Evolutionary conservation across 2,329 filamentous ascomycete species (phyloP).

Genomic region (Colletotrichum truncatum): DNA sequence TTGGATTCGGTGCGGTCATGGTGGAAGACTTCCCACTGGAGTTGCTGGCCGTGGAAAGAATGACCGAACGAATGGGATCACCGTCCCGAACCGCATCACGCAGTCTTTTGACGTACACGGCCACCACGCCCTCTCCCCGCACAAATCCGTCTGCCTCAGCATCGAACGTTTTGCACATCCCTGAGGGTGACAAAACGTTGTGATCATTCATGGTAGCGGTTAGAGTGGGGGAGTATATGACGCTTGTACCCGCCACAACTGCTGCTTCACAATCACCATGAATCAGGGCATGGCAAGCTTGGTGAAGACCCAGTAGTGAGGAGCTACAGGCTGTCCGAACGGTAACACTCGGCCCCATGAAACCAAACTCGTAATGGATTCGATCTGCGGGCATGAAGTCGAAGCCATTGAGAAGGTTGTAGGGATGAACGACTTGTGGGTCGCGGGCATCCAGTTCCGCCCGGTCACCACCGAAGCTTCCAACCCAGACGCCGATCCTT

Average conservation of each 20-base stretch:
- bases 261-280: slow-evolving; percentile 38
- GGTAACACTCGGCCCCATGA: slow-evolving; percentile 43
- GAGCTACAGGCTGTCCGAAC: slow-evolving; percentile 47
- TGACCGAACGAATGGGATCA: slow-evolving; percentile 44
- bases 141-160: slow-evolving; percentile 54
- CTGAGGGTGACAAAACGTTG: slow-evolving; percentile 37
- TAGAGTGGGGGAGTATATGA: slow-evolving; percentile 35
- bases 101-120: slow-evolving; percentile 50
- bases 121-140: slow-evolving; percentile 45
- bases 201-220: slow-evolving; percentile 32
- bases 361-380: slow-evolving; percentile 31
- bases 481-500: slow-evolving; percentile 38
- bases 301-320: slow-evolving; percentile 40
- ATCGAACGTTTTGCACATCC: slow-evolving; percentile 44
- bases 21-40: slow-evolving; percentile 45
- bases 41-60: slow-evolving; percentile 40
- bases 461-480: slow-evolving; percentile 37
- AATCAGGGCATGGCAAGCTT: slow-evolving; percentile 40
- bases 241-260: slow-evolving; percentile 42
- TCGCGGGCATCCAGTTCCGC: slow-evolving; percentile 22
- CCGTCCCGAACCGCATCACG: slow-evolving; percentile 48
- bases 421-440: slow-evolving; percentile 11
- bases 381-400: slow-evolving; percentile 35
- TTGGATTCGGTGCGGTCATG: slow-evolving; percentile 46
- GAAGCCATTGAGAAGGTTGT: slow-evolving; percentile 28